Conservation (phyloP, 164 flowering plant species). For the Malania oleifera region DNA sequence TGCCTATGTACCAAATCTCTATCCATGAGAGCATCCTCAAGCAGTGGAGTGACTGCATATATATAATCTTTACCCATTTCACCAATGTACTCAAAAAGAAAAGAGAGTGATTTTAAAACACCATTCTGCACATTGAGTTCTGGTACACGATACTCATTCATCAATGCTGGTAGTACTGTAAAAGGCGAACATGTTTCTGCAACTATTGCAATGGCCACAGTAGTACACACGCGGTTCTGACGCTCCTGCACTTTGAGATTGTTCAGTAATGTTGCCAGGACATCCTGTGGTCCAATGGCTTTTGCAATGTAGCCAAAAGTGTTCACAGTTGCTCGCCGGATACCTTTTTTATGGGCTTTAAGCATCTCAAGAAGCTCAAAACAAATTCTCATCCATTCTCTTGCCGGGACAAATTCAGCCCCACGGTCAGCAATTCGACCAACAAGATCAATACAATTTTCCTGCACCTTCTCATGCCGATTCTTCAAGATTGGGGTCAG, state of each 20-base stretch:
- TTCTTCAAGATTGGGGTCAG: conserved; percentile 95
- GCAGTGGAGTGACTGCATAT: conserved; percentile 96
- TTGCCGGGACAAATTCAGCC: conserved; percentile 97
- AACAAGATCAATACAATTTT: conserved; percentile 96
- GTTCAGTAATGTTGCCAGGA: conserved; percentile 86
- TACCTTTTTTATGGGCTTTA: conserved; percentile 97
- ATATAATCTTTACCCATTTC: conserved; percentile 99
- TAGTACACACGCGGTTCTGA: conserved; percentile 98
- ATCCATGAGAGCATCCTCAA: conserved; percentile 98
- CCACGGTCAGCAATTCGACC: conserved; percentile 99
- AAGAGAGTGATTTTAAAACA: conserved; percentile 87
- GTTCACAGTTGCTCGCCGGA: conserved; percentile 92
- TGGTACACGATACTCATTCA: conserved; percentile 98
- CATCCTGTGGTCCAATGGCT: conserved; percentile 99
- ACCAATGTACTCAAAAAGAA: conserved; percentile 93
- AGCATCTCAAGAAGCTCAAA: conserved; percentile 99
- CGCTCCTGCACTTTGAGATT: conserved; percentile 97
- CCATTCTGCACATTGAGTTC: conserved; percentile 99
- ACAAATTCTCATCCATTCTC: conserved; percentile 99
- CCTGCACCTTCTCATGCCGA: conserved; percentile 97
- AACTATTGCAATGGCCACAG: conserved; percentile 96
- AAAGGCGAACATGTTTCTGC: conserved; percentile 99
- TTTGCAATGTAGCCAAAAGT: conserved; percentile 98
- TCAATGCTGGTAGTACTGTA: conserved; percentile 90
- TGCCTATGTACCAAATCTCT: conserved; percentile 96